These are phyloP conservation scores for Zygosaccharomyces lentus DNA, from an alignment of 805 yeast species.

Conservation along the genomic window DNA sequence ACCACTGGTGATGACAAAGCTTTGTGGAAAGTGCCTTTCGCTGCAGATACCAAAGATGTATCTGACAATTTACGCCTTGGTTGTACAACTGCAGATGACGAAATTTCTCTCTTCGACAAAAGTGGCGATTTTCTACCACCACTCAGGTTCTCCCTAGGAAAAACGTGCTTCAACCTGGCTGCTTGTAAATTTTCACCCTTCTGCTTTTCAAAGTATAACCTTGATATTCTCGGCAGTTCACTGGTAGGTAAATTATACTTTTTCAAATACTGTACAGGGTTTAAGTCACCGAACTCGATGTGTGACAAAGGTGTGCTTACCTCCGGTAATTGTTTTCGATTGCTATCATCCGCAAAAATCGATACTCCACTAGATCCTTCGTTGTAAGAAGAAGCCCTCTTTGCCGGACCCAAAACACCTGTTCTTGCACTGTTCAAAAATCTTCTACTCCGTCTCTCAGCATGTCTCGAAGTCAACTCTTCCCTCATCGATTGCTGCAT, in stretches of 20 bases:
- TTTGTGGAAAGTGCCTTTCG: constrained; percentile 8
- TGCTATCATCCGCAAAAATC: background rate
- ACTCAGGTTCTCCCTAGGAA: constrained; percentile 13
- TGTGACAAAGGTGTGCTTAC: background rate
- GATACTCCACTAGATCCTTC: background rate
- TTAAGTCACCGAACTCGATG: constrained; percentile 37
- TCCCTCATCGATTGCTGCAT: constrained; percentile 29
- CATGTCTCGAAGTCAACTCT: constrained; percentile 23
- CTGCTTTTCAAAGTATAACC: constrained; percentile 37
- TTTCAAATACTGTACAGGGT: constrained; percentile 40
- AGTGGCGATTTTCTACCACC: constrained; percentile 8
- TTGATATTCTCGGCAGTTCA: constrained; percentile 37
- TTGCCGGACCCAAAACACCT: constrained; percentile 32
- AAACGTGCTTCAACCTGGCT: constrained; percentile 26
- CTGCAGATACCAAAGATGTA: constrained; percentile 12
- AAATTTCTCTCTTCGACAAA: constrained; percentile 6
- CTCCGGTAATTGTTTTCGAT: background rate
- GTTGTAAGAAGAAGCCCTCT: constrained; percentile 24
- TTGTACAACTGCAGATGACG: constrained; percentile 10
- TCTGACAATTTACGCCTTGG: constrained; percentile 16
- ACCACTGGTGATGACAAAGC: constrained; percentile 18
- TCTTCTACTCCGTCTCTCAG: constrained; percentile 27
- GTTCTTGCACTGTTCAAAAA: constrained; percentile 26
- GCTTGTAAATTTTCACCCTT: constrained; percentile 33
- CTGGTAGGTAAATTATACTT: constrained; percentile 36